Base-by-base conservation (phyloP, 2,329 filamentous ascomycete genomes). In the Akanthomyces dipterigenus region DNA sequence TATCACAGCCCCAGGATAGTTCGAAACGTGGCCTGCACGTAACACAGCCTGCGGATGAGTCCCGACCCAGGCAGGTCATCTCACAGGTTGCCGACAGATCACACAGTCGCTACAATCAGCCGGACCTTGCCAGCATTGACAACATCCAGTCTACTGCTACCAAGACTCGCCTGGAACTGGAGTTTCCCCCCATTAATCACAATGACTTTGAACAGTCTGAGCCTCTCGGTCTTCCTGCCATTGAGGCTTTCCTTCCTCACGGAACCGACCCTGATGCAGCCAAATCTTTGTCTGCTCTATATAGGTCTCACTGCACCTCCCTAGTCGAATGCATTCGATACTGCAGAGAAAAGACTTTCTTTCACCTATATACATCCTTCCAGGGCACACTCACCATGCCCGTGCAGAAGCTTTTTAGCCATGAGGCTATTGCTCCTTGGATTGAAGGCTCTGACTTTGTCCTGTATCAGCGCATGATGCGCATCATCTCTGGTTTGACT, bases 381-480 rank as follows among this genome's bases (percentile, higher is more conserved):
- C 91, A 96, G 70, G 95, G 95, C 60, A 98, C 93, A 2, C 83
- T 99, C 68, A 99, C 95, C 0, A 96, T 97, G 74, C 95, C 95
- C 6, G 93, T 98, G 3, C 92, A 97, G 73, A 97, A 96, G 73
- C 78, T 99, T 2, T 89, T 99, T 69, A 87, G 87, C 16, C 86
- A 96, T 69, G 86, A 89, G 2, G 87, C 87, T 60, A 79, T 98
- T 60, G 91, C 92, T 3, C 83, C 89, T 1, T 99, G 95, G 95
- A 96, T 99, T 64, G 90, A 95, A 71, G 89, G 96, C 72, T 96
- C 91, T 71, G 95, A 99, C 73, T 96, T 95, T 76, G 82, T 93
- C 38, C 90, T 97, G 77, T 99, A 99, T 72, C 92, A 98, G 73
- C 92, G 93, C 67, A 96, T 98, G 89, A 92, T 97, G 77, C 88